Percentiles rank a stretch among this genome's conserved stretches.
These are phyloP conservation scores for Neospermospora avenae DNA, from an alignment of 2,329 filamentous ascomycete species.

Conservation along the genomic window DNA sequence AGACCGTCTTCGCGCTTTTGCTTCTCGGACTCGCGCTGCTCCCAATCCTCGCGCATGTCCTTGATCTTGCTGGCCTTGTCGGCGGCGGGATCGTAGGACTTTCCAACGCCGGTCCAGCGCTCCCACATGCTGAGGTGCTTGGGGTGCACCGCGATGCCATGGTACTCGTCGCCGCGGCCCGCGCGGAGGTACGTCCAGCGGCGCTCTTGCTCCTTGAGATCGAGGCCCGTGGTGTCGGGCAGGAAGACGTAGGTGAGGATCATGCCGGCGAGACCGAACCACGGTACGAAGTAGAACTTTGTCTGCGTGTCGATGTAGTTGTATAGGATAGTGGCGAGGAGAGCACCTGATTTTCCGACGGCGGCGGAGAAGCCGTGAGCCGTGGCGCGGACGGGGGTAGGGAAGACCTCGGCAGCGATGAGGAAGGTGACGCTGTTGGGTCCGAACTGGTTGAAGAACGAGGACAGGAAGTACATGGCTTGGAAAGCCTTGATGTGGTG, in stretches of 20 bases:
- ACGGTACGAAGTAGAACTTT: constrained; percentile 90
- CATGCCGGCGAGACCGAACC: constrained; percentile 89
- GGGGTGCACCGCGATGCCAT: constrained; percentile 88
- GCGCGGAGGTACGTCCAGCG: constrained; percentile 84
- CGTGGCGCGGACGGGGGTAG: constrained; percentile 86
- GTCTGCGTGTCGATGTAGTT: constrained; percentile 85
- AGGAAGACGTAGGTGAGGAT: constrained; percentile 81
- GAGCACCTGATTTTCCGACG: constrained; percentile 81
- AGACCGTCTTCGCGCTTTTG: constrained; percentile 18
- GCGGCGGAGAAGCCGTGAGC: constrained; percentile 96
- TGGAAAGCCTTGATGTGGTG: constrained; percentile 84
- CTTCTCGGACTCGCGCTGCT: constrained; percentile 48
- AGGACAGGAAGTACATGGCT: constrained; percentile 96
- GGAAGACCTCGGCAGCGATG: constrained; percentile 93
- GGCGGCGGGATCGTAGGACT: constrained; percentile 76
- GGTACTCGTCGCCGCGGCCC: constrained; percentile 78
- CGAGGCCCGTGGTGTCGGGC: constrained; percentile 94
- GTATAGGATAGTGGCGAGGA: constrained; percentile 84
- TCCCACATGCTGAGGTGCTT: constrained; percentile 88
- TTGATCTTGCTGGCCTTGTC: constrained; percentile 83
- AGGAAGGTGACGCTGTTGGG: constrained; percentile 94
- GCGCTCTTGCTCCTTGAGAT: constrained; percentile 95
- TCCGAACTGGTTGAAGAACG: constrained; percentile 98
- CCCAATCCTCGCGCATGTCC: constrained; percentile 71
- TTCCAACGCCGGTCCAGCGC: constrained; percentile 71